Evolutionary conservation across 257 asterid species (phyloP), one percentile per base, ranked within the genome.

Genomic region (Primulina huaijiensis): DNA sequence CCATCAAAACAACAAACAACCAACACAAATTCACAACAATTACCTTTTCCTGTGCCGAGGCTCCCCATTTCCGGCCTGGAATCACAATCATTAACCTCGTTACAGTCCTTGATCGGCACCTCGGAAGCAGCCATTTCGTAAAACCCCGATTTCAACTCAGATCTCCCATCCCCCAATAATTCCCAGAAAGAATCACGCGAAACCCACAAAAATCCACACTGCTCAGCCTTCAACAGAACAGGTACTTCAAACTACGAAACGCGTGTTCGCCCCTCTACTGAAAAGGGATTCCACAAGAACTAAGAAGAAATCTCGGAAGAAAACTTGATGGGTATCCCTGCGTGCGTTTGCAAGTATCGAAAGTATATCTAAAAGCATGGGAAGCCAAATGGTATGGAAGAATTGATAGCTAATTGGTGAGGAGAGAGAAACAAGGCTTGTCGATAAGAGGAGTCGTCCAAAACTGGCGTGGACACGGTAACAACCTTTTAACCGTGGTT

Each of bases 91-190:
- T 73, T 77, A 33, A 77, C 67, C 72, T 83, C 91, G 60, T 64
- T 73, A 74, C 64, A 88, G 3, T 88, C 95, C 82, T 78, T 82
- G 80, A 82, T 82, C 84, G 84, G 82, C 14, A 79, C 84, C 75
- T 89, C 96, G 14, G 94, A 67, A 14, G 86, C 63, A 58, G 80
- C 63, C 97, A 90, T 90, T 81, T 75, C 76, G 59, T 46, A 65
- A 46, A 16, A 64, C 61, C 46, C 37, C 66, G 58, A 52, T 68
- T 35, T 66, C 66, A 78, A 61, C 77, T 67, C 93, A 89, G 96
- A 87, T 87, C 96, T 84, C 85, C 68, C 95, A 89, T 89, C 62
- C 67, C 81, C 79, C 43, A 75, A 20, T 71, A 75, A 20, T 71
- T 53, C 70, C 66, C 64, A 12, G 53, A 25, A 64, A 16, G 31